Evolutionary conservation across 2,329 filamentous ascomycete genomes (phyloP), one percentile per base, ranked within the genome.

Genomic region (Penicillium sp.): DNA sequence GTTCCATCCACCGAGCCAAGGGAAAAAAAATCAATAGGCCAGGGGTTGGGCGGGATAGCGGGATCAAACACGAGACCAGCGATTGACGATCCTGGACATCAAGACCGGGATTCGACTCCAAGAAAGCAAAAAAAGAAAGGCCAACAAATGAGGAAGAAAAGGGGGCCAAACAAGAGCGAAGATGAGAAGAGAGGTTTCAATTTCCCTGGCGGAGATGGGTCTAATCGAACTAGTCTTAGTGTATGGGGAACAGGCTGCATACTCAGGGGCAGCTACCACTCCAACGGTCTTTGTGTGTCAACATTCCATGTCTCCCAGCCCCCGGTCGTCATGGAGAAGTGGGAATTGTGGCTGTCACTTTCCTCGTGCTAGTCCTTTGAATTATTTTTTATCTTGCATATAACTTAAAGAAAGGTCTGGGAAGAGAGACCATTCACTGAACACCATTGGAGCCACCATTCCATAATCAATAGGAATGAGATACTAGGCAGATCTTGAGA

Each of bases 211-310:
- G 49, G 55, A 58, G 53, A 55, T 57, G 53, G 53, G 51, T 59
- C 57, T 53, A 57, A 46, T 59, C 55, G 26, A 52, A 51, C 51
- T 53, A 51, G 62, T 60, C 53, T 49, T 56, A 56, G 56, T 57
- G 53, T 54, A 59, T 56, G 49, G 52, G 58, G 33, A 46, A 48
- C 43, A 35, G 29, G 42, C 42, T 59, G 54, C 61, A 62, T 60
- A 56, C 58, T 64, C 63, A 64, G 62, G 63, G 63, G 63, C 58
- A 60, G 35, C 41, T 53, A 53, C 37, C 46, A 48, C 35, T 52
- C 43, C 35, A 60, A 60, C 58, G 55, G 41, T 54, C 57, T 53
- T 27, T 46, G 51, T 46, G 45, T 43, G 18, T 49, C 41, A 20
- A 37, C 55, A 42, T 49, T 48, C 22, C 33, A 25, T 29, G 25